A percentile compares a stretch with the other conserved stretches of the same genome.
Evolutionary conservation across 495 filamentous ascomycete genomes (phyloP).

Genomic region (Pyrenula aspistea): DNA sequence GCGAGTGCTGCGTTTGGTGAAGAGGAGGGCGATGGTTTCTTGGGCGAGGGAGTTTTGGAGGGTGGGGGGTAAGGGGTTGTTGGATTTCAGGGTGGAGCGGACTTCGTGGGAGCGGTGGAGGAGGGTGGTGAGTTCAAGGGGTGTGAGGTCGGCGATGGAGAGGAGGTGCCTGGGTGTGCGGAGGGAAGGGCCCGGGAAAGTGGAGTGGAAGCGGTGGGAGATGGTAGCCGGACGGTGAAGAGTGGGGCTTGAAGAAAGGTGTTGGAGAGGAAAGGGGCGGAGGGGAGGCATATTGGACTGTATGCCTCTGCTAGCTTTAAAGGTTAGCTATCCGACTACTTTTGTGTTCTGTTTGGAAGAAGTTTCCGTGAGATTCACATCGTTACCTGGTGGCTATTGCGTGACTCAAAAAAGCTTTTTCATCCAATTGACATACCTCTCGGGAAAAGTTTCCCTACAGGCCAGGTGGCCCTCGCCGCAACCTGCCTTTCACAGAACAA

Average conservation of each 20-base stretch:
- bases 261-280: not conserved
- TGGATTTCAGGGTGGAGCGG: constrained; percentile 69
- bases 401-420: not conserved
- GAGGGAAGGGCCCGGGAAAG: constrained; percentile 18
- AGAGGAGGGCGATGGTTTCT: constrained; percentile 86
- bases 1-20: constrained; percentile 86
- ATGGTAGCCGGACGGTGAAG: constrained; percentile 4
- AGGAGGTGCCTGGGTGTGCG: constrained; percentile 70
- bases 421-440: not conserved
- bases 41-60: constrained; percentile 48
- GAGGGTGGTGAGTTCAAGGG: constrained; percentile 65
- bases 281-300: not conserved
- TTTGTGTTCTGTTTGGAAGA: not conserved
- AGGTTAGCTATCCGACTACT: not conserved
- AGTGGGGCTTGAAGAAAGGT: not conserved
- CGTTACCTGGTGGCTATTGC: not conserved
- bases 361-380: not conserved
- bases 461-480: not conserved
- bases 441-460: not conserved
- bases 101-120: constrained; percentile 67
- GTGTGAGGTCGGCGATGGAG: constrained; percentile 74
- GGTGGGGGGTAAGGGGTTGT: constrained; percentile 39
- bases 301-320: not conserved
- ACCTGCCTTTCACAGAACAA: no score
- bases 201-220: constrained; percentile 1